Evolutionary conservation across 148 eudicot species (phyloP).

Genomic region (Mesembryanthemum crystallinum): DNA sequence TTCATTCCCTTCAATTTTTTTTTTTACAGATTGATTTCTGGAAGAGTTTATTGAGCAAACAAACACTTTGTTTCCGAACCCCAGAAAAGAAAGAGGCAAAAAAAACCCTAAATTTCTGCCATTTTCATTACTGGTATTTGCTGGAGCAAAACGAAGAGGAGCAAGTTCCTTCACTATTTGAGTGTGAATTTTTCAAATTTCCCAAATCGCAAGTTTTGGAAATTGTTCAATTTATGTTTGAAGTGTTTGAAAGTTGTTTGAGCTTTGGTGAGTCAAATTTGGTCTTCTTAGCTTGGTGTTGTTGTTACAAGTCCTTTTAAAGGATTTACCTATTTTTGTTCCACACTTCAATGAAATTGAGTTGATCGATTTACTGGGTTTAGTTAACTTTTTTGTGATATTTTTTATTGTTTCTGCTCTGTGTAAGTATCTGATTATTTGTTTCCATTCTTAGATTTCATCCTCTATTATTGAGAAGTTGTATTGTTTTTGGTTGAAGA

Average conservation of each 20-base stretch:
- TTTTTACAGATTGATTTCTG: conserved; percentile 23
- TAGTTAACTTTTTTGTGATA: neutral
- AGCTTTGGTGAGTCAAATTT: conserved; percentile 31
- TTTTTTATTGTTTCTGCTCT: neutral
- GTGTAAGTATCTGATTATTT: neutral
- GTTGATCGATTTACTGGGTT: conserved; percentile 19
- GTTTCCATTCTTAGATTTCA: neutral
- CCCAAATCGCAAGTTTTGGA: conserved; percentile 22
- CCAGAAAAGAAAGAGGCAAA: neutral
- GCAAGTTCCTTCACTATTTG: conserved; percentile 9
- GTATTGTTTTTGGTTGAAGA: neutral
- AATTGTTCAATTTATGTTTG: conserved; percentile 5
- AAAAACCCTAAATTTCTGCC: conserved; percentile 25
- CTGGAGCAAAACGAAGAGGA: neutral
- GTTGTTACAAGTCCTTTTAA: neutral
- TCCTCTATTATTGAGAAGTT: conserved; percentile 12
- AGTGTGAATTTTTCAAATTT: conserved; percentile 21
- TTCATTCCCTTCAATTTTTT: conserved; percentile 5
- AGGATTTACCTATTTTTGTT: conserved; percentile 5
- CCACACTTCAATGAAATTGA: conserved; percentile 8
- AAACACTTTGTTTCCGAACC: neutral
- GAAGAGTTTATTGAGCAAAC: neutral
- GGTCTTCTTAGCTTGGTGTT: conserved; percentile 23
- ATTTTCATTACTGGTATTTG: conserved; percentile 27
- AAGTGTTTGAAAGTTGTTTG: neutral